phyloP scores from a whole-genome alignment of 495 filamentous ascomycete species.

The Talaromyces wortmannii region DNA sequence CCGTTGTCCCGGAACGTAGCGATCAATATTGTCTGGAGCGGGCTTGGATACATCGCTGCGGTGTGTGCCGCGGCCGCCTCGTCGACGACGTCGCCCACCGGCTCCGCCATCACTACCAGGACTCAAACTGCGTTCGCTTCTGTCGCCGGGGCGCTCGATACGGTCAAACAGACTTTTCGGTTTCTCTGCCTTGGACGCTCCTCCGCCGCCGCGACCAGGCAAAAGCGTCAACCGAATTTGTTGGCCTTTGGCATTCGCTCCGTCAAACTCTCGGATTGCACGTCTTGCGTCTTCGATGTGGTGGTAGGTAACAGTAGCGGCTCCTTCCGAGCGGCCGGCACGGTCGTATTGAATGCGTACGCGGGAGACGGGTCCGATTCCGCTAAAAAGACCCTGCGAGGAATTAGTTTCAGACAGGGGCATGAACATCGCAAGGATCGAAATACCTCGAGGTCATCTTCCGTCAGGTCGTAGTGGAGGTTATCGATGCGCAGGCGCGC shows the following conservation, averaged over 20 bases:
- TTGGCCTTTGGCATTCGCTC: constrained; percentile 88
- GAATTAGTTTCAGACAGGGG: not conserved
- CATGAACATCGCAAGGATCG: not conserved
- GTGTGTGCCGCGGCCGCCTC: constrained; percentile 39
- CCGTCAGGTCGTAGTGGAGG: constrained; percentile 86
- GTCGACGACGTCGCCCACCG: constrained; percentile 21
- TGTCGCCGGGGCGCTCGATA: constrained; percentile 44
- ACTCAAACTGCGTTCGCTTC: constrained; percentile 33
- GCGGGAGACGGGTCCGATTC: constrained; percentile 65
- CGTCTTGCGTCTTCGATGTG: constrained; percentile 57
- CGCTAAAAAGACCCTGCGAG: constrained; percentile 67
- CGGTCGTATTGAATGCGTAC: constrained; percentile 80
- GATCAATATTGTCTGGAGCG: constrained; percentile 68
- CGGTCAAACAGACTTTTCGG: constrained; percentile 71
- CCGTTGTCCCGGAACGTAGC: constrained; percentile 67
- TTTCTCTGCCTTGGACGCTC: constrained; percentile 54
- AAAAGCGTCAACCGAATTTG: constrained; percentile 76
- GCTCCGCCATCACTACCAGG: constrained; percentile 18
- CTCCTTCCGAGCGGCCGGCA: constrained; percentile 81
- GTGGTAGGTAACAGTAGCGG: constrained; percentile 78
- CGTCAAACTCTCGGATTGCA: constrained; percentile 78
- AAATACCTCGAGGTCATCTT: constrained; percentile 75
- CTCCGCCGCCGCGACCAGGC: constrained; percentile 35
- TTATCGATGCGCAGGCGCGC: constrained; percentile 83
- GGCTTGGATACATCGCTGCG: constrained; percentile 64